Conservation (phyloP, 768 basidiomycete genomes). For the Phanerochaete carnosa region DNA sequence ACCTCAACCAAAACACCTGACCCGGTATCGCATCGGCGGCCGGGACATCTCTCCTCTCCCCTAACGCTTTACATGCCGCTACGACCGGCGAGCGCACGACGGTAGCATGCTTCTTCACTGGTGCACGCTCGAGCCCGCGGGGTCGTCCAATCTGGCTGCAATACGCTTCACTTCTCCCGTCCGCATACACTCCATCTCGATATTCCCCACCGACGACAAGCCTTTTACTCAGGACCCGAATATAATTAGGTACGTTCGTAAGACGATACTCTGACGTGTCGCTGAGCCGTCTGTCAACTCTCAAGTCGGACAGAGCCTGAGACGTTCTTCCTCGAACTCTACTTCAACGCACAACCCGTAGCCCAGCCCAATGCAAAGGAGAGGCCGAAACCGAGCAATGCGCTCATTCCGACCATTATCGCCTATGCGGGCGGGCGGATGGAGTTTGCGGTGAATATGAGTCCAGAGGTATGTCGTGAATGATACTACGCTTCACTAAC, state of each 20-base stretch:
- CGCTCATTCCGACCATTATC: constrained; percentile 65
- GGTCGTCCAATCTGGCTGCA: constrained; percentile 58
- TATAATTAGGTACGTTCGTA: constrained; percentile 53
- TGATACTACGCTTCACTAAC: neutral
- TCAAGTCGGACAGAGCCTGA: constrained; percentile 66
- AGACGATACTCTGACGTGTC: neutral
- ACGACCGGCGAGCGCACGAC: neutral
- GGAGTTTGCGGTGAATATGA: constrained; percentile 71
- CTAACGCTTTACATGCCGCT: neutral
- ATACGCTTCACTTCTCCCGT: constrained; percentile 69
- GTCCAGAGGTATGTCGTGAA: constrained; percentile 48
- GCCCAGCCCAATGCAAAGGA: constrained; percentile 44
- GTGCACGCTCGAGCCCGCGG: constrained; percentile 59
- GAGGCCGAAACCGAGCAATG: constrained; percentile 65
- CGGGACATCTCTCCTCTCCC: neutral
- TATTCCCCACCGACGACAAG: constrained; percentile 63
- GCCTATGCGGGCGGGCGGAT: constrained; percentile 67
- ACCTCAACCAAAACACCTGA: neutral
- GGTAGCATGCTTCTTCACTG: constrained; percentile 54
- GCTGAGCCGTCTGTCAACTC: neutral
- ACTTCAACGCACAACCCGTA: constrained; percentile 67
- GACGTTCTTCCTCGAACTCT: constrained; percentile 71
- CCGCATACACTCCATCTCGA: constrained; percentile 59
- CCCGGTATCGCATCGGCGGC: neutral
- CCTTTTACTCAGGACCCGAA: constrained; percentile 63